phyloP scores from a whole-genome alignment of 106 monocot genomes.

The Amphibolis antarctica region DNA sequence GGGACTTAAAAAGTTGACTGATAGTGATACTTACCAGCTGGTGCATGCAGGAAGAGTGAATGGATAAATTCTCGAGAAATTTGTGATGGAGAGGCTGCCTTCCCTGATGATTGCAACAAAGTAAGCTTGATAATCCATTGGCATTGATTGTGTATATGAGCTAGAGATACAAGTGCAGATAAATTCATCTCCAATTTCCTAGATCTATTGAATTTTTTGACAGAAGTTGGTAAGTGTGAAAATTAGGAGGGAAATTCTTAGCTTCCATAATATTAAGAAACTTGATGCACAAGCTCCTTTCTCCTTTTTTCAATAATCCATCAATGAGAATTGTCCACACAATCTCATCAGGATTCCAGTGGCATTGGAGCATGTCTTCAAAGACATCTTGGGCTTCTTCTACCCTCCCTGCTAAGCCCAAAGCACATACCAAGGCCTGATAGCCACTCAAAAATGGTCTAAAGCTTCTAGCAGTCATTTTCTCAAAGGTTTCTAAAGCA shows the following conservation, averaged over 20 bases:
- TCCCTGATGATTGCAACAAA: too few relatives aligned
- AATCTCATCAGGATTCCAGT: conserved; percentile 85
- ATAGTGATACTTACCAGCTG: too few relatives aligned
- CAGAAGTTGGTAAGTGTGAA: conserved; percentile 32
- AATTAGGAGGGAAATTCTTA: conserved; percentile 30
- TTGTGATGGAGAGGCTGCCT: too few relatives aligned
- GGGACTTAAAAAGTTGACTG: too few relatives aligned
- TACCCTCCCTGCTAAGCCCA: conserved; percentile 41
- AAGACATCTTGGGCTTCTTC: conserved; percentile 49
- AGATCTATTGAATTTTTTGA: conserved; percentile 12
- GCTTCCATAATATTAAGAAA: conserved; percentile 72
- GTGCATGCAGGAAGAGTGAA: too few relatives aligned
- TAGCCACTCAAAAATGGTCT: conserved; percentile 32
- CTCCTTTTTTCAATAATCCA: conserved; percentile 53
- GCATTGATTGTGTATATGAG: too few relatives aligned
- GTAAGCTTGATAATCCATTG: too few relatives aligned
- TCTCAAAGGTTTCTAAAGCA: conserved; percentile 43
- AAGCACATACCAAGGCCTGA: conserved; percentile 49
- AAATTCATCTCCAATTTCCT: neutral
- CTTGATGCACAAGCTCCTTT: conserved; percentile 37
- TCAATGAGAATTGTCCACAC: conserved; percentile 87
- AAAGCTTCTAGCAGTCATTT: conserved; percentile 34
- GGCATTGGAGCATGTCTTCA: conserved; percentile 36
- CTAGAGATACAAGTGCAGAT: too few relatives aligned
- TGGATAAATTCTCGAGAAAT: too few relatives aligned